phyloP scores from a whole-genome alignment of 1,284 basidiomycete species.

The Fistulina hepatica region DNA sequence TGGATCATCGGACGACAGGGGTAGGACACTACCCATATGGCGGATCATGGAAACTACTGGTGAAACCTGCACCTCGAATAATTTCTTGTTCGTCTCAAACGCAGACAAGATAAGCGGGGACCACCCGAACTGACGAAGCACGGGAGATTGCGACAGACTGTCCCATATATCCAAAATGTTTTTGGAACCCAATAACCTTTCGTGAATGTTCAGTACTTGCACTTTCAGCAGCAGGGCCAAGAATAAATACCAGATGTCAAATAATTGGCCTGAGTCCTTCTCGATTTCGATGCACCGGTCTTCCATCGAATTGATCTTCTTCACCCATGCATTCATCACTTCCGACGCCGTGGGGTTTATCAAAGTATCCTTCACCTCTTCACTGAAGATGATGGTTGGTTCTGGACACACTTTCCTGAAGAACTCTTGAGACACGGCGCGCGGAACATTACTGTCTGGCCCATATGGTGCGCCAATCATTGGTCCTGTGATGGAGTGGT shows the following conservation, averaged over 20 bases:
- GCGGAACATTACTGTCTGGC: slow-evolving; percentile 23
- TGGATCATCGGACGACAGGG: neutral
- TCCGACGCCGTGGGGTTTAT: slow-evolving; percentile 1
- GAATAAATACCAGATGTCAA: slow-evolving; percentile 26
- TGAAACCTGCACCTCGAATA: slow-evolving; percentile 18
- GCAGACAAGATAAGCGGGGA: slow-evolving; percentile 33
- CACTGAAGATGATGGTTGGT: neutral
- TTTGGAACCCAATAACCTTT: slow-evolving; percentile 33
- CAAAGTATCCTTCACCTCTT: slow-evolving; percentile 1
- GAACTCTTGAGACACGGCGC: slow-evolving; percentile 33
- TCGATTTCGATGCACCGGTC: slow-evolving; percentile 31
- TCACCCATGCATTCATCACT: slow-evolving; percentile 26
- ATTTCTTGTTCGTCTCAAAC: slow-evolving; percentile 26
- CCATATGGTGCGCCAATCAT: slow-evolving; percentile 26
- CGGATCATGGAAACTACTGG: slow-evolving; percentile 7
- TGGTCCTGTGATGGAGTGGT: slow-evolving; percentile 23
- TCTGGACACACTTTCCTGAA: slow-evolving; percentile 32
- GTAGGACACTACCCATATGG: slow-evolving; percentile 19
- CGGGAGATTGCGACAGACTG: slow-evolving; percentile 31
- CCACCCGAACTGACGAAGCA: slow-evolving; percentile 35
- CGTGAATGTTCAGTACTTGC: neutral
- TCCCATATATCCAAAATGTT: slow-evolving; percentile 35
- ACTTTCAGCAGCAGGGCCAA: neutral
- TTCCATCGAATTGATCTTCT: slow-evolving; percentile 23
- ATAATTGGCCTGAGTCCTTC: slow-evolving; percentile 21